phyloP scores from a whole-genome alignment of 108 stramenopile species.

The Nitzschia putrida region DNA sequence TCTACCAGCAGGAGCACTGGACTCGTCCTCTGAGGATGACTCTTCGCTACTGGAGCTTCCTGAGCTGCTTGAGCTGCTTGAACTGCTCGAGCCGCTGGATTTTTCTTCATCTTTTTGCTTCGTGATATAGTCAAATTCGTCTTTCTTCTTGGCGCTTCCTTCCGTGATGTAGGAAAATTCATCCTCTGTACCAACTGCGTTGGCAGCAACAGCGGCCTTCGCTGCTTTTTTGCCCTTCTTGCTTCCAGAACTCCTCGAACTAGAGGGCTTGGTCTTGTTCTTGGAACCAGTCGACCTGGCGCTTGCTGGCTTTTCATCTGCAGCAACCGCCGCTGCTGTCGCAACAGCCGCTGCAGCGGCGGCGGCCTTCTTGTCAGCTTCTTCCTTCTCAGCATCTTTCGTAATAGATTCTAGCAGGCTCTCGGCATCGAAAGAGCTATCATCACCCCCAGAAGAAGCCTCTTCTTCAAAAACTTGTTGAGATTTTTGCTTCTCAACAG shows the following conservation, averaged over 20 bases:
- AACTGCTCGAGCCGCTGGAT: too few species aligned
- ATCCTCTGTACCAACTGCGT: too few species aligned
- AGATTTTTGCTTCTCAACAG: constrained; percentile 3
- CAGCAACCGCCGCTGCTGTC: background rate
- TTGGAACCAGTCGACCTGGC: background rate
- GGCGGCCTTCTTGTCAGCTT: constrained; percentile 6
- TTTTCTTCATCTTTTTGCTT: background rate
- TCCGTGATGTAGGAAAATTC: constrained; percentile 16
- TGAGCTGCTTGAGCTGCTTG: background rate
- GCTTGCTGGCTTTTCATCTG: constrained; percentile 10
- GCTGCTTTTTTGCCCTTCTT: background rate
- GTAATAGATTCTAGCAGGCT: constrained; percentile 30
- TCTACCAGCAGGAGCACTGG: background rate
- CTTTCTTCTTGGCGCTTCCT: constrained; percentile 6
- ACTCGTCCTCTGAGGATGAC: background rate
- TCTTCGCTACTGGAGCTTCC: constrained; percentile 1
- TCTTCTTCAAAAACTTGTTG: constrained; percentile 14
- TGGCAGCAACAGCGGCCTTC: background rate
- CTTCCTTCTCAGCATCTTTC: constrained; percentile 25
- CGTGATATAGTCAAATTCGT: constrained; percentile 20
- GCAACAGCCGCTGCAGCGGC: constrained; percentile 9
- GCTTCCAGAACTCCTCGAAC: constrained; percentile 2
- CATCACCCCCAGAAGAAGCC: constrained; percentile 4
- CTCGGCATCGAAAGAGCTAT: constrained; percentile 39
- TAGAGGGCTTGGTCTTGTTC: background rate